Conservation (phyloP, 1,139 yeast species). For the Taphrina deformans region DNA sequence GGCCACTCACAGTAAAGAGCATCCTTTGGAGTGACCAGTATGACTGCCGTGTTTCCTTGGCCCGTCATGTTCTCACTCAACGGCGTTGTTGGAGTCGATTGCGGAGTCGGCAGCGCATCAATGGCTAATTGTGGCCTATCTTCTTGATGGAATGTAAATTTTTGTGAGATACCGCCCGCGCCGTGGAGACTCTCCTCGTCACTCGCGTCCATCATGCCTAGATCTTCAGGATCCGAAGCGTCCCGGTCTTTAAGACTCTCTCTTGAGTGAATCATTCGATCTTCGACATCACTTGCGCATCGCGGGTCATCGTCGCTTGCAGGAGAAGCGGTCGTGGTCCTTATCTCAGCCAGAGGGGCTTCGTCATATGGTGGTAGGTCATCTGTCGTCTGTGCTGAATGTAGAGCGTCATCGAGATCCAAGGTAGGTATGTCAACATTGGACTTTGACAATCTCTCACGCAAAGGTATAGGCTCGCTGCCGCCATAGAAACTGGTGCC, state of each 20-base stretch:
- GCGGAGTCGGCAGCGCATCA: slow-evolving; percentile 1
- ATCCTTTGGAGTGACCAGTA: slow-evolving; percentile 45
- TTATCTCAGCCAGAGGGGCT: background rate
- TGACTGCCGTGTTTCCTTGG: background rate
- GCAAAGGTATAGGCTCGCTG: background rate
- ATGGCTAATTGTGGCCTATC: background rate
- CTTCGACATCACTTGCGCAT: background rate
- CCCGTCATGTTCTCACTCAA: background rate
- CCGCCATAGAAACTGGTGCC: slow-evolving; percentile 14
- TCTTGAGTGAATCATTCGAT: background rate
- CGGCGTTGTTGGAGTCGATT: slow-evolving; percentile 16
- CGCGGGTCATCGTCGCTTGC: background rate
- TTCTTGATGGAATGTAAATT: background rate
- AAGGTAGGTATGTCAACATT: background rate
- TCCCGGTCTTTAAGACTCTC: background rate
- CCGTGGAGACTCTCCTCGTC: slow-evolving; percentile 2
- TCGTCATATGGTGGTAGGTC: background rate
- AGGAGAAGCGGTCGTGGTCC: background rate
- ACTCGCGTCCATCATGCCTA: slow-evolving; percentile 9
- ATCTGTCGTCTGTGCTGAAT: background rate
- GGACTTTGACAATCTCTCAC: background rate
- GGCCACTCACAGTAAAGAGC: slow-evolving; percentile 77
- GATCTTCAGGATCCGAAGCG: background rate
- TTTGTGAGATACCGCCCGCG: background rate
- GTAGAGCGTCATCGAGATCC: background rate